Evolutionary conservation across 164 flowering plant species (phyloP).

Genomic region (Saururus chinensis): DNA sequence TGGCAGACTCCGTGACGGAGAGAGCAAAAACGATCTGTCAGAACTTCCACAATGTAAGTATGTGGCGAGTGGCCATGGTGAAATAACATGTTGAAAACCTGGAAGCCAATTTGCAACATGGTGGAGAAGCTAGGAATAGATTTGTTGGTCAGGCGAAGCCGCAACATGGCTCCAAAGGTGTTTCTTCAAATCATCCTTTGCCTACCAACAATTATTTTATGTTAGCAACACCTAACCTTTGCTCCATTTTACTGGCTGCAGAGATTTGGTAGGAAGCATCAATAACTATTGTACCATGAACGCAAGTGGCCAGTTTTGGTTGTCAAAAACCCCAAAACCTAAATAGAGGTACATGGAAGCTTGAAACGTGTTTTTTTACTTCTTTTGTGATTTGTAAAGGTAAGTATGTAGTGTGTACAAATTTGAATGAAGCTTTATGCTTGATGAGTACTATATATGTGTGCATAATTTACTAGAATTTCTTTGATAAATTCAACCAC

Average conservation of each 20-base stretch:
- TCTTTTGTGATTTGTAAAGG: too few relatives aligned
- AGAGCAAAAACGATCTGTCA: not conserved
- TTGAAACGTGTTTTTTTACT: not conserved
- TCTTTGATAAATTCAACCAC: too few relatives aligned
- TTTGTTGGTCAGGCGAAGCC: conserved; percentile 48
- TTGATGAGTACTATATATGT: too few relatives aligned
- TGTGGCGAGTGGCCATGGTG: too few relatives aligned
- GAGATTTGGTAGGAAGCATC: not conserved
- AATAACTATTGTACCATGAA: not conserved
- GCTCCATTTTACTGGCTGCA: too few relatives aligned
- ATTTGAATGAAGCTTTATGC: too few relatives aligned
- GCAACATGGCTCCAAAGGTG: conserved; percentile 52
- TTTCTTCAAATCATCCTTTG: not conserved
- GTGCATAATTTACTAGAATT: too few relatives aligned
- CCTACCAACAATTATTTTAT: not conserved
- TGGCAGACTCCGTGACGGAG: not conserved
- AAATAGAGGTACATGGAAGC: too few relatives aligned
- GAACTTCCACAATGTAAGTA: not conserved
- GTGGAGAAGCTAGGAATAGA: conserved; percentile 33
- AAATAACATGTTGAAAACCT: too few relatives aligned
- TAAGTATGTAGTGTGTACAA: too few relatives aligned
- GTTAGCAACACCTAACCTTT: not conserved
- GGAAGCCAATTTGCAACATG: conserved; percentile 27
- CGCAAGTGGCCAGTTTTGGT: not conserved
- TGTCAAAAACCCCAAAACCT: too few relatives aligned